Evolutionary conservation across 768 basidiomycete species (phyloP).

Genomic region (Trametes meyenii): DNA sequence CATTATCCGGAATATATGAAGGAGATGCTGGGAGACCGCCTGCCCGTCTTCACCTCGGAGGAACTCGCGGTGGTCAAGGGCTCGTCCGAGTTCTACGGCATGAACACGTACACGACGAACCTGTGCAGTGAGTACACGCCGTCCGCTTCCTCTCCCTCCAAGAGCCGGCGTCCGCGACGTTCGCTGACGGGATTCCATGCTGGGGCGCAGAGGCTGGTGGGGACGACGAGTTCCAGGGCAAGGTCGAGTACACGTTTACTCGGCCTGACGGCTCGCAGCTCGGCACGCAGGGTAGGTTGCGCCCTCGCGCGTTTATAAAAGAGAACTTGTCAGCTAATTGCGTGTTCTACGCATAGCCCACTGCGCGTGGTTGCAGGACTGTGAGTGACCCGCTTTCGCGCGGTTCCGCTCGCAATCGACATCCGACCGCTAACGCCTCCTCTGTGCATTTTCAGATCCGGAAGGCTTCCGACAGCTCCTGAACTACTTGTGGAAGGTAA

Average conservation of each 20-base stretch:
- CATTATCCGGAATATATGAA: slow-evolving; percentile 69
- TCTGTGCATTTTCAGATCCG: slow-evolving; percentile 47
- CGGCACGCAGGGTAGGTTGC: slow-evolving; percentile 58
- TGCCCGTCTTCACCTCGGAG: slow-evolving; percentile 60
- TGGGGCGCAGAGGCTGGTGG: slow-evolving; percentile 56
- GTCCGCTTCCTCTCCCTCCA: background rate
- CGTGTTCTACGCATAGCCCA: slow-evolving; percentile 43
- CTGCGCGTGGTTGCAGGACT: slow-evolving; percentile 68
- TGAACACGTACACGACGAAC: slow-evolving; percentile 78
- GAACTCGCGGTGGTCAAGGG: slow-evolving; percentile 62
- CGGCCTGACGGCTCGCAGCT: slow-evolving; percentile 68
- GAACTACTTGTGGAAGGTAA: slow-evolving; percentile 72
- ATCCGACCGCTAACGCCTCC: slow-evolving; percentile 21
- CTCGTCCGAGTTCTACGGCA: slow-evolving; percentile 74
- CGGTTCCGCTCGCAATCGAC: background rate
- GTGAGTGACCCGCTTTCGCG: slow-evolving; percentile 38
- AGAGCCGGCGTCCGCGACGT: background rate
- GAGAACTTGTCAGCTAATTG: background rate
- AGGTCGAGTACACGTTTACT: slow-evolving; percentile 67
- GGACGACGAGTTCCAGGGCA: slow-evolving; percentile 70
- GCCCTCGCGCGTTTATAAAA: background rate
- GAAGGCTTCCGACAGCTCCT: slow-evolving; percentile 70
- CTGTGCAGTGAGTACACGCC: slow-evolving; percentile 40
- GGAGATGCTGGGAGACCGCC: slow-evolving; percentile 58
- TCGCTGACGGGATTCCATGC: background rate